These are phyloP conservation scores for Chytriomyces sp. DNA, from an alignment of 192 early-diverging fungal genomes.

Conservation along the genomic window DNA sequence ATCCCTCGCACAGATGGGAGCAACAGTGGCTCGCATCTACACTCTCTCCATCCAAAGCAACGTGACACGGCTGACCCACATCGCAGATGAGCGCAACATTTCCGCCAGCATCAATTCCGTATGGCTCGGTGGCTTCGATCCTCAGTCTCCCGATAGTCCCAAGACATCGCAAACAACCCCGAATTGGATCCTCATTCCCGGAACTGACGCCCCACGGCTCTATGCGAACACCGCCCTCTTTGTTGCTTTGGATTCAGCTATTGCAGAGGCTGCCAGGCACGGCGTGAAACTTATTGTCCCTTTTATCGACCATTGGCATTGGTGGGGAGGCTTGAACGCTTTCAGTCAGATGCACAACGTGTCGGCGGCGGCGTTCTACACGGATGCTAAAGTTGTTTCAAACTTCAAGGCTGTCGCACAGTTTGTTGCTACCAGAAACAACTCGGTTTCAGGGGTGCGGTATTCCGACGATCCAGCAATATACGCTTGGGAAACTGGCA, in stretches of 20 bases:
- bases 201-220: slow-evolving; percentile 4
- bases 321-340: slow-evolving; percentile 37
- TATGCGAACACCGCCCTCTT: slow-evolving; percentile 42
- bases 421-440: slow-evolving; percentile 45
- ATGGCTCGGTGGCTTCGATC: neutral
- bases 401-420: slow-evolving; percentile 42
- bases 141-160: neutral
- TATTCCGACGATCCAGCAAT: slow-evolving; percentile 54
- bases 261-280: slow-evolving; percentile 37
- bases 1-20: slow-evolving; percentile 24
- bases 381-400: slow-evolving; percentile 22
- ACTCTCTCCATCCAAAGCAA: slow-evolving; percentile 7
- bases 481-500: slow-evolving; percentile 54
- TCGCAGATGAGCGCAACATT: neutral
- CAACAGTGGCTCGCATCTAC: slow-evolving; percentile 19
- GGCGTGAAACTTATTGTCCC: slow-evolving; percentile 50
- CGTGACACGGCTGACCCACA: neutral
- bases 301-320: slow-evolving; percentile 45
- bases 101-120: neutral
- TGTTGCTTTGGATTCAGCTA: slow-evolving; percentile 47
- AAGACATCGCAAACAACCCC: neutral
- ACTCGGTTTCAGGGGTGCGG: slow-evolving; percentile 48
- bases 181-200: slow-evolving; percentile 16
- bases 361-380: slow-evolving; percentile 35
- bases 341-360: slow-evolving; percentile 13